Conservation (phyloP, 352 stramenopile genomes). For the Thalassiosira ordinaria region DNA sequence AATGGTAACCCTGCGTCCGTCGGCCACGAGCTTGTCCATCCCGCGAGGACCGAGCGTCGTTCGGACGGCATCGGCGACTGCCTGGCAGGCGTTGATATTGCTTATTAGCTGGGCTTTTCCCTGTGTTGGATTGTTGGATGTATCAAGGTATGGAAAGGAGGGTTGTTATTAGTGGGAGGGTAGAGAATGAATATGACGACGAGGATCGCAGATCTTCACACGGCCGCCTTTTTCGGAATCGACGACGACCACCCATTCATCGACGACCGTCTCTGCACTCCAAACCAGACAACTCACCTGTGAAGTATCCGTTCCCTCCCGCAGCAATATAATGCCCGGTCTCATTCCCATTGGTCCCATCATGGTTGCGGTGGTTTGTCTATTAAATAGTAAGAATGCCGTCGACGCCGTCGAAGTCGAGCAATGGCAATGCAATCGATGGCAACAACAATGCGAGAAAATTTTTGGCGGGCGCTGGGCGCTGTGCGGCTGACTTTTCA, state of each 20-base stretch:
- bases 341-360: slow-evolving; percentile 67
- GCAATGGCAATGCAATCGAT: background rate
- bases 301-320: slow-evolving; percentile 98
- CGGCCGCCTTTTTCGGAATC: no score
- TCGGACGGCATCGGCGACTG: slow-evolving; percentile 96
- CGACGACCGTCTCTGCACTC: no score
- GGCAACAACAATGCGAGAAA: background rate
- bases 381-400: background rate
- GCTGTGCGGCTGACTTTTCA: no score
- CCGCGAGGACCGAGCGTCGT: slow-evolving; percentile 96
- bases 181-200: no score
- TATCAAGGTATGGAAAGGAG: background rate
- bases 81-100: slow-evolving; percentile 95
- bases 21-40: slow-evolving; percentile 99
- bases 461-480: background rate
- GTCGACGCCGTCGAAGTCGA: background rate
- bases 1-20: slow-evolving; percentile 92
- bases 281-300: slow-evolving; percentile 88
- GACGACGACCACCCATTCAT: background rate
- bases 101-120: slow-evolving; percentile 83
- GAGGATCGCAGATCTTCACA: no score
- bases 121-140: slow-evolving; percentile 48
- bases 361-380: slow-evolving; percentile 28
- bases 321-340: slow-evolving; percentile 98
- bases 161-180: no score